Evolutionary conservation across 768 basidiomycete species (phyloP).

Genomic region (Agaricus blazei): DNA sequence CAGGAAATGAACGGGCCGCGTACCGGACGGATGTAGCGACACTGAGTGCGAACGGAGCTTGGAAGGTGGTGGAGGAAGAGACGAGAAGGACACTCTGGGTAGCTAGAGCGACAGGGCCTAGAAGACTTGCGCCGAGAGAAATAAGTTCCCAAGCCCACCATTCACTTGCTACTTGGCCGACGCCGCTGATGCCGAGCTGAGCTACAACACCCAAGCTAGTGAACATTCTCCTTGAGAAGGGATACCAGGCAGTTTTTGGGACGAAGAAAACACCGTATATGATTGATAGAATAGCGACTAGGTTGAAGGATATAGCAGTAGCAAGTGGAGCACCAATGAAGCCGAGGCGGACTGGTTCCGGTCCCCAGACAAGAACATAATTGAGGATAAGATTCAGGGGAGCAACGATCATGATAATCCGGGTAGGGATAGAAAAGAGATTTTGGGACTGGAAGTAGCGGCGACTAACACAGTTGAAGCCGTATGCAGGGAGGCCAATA

Average conservation of each 20-base stretch:
- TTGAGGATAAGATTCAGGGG: conserved; percentile 84
- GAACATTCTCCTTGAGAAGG: conserved; percentile 59
- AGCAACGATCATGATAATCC: conserved; percentile 75
- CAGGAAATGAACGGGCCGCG: conserved; percentile 10
- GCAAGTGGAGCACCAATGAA: conserved; percentile 93
- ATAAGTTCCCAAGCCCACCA: conserved; percentile 98
- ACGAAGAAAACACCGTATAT: conserved; percentile 59
- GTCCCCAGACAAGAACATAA: conserved; percentile 90
- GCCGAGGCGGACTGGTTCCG: conserved; percentile 69
- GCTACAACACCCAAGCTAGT: conserved; percentile 63
- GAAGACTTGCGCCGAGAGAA: conserved; percentile 49
- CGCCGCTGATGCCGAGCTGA: conserved; percentile 77
- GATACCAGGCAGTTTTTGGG: conserved; percentile 79
- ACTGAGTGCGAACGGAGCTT: conserved; percentile 78
- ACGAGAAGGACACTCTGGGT: conserved; percentile 83
- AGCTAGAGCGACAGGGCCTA: conserved; percentile 80
- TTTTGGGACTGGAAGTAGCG: conserved; percentile 66
- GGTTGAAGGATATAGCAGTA: conserved; percentile 83
- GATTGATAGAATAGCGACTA: conserved; percentile 63
- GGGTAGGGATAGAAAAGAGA: conserved; percentile 80
- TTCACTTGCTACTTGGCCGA: conserved; percentile 81
- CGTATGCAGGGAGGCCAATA: conserved; percentile 70
- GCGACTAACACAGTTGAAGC: conserved; percentile 47
- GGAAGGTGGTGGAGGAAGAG: conserved; percentile 72
- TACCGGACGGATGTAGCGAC: conserved; percentile 85